Evolutionary conservation across 2,329 filamentous ascomycete genomes (phyloP).

Genomic region (Penicillium psychrosexuale): DNA sequence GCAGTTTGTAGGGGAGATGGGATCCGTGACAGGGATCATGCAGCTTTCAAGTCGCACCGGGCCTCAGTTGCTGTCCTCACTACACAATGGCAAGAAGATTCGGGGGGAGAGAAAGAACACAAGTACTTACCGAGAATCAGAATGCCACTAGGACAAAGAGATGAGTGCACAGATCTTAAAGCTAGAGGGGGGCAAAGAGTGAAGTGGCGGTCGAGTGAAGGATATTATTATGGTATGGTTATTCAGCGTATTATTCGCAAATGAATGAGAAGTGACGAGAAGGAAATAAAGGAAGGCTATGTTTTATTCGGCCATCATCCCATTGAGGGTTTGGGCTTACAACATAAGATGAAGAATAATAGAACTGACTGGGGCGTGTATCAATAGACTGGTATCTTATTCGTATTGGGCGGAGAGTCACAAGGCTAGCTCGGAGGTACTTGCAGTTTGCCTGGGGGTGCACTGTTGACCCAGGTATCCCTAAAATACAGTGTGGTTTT

Average conservation of each 20-base stretch:
- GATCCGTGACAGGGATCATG: constrained; percentile 36
- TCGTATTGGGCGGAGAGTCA: neutral
- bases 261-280: neutral
- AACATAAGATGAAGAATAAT: neutral
- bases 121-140: constrained; percentile 9
- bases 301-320: neutral
- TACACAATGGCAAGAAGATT: neutral
- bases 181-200: neutral
- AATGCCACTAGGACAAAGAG: constrained; percentile 2
- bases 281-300: constrained; percentile 2
- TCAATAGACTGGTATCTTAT: constrained; percentile 8
- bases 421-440: neutral
- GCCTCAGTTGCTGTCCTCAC: constrained; percentile 15
- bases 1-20: constrained; percentile 24
- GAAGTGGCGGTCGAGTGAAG: neutral
- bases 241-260: neutral
- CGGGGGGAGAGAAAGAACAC: constrained; percentile 7
- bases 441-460: neutral
- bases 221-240: neutral
- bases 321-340: neutral
- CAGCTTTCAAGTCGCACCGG: constrained; percentile 27
- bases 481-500: neutral
- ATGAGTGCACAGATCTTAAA: constrained; percentile 2
- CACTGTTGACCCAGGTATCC: neutral
- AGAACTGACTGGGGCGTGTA: neutral